A percentile compares a stretch with the other conserved stretches of the same genome.
Conservation (phyloP, 2,329 filamentous ascomycete genomes). For the Trichoderma hamatum region DNA sequence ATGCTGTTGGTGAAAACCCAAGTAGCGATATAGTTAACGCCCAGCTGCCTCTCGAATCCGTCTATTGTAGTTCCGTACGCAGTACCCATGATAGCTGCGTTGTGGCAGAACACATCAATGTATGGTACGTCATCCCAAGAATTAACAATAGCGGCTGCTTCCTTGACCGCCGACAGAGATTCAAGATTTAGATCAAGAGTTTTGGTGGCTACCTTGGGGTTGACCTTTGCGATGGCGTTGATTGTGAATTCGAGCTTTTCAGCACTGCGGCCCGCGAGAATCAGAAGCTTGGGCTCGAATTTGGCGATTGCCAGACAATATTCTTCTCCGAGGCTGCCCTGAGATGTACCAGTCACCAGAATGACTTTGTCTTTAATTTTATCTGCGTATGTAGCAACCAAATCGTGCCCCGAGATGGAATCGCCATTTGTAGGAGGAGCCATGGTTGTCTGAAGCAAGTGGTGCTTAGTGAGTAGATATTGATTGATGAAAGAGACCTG, state of each 20-base stretch:
- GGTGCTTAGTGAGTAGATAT: not conserved
- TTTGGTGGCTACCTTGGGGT: not conserved
- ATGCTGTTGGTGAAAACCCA: not conserved
- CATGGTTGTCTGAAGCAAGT: not conserved
- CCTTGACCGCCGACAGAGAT: not conserved
- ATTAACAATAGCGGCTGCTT: not conserved
- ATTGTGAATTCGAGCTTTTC: not conserved
- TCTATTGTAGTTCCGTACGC: not conserved
- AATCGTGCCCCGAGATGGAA: not conserved
- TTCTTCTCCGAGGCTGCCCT: constrained; percentile 1
- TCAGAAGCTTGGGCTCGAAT: not conserved
- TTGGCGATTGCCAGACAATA: not conserved
- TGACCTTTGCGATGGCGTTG: not conserved
- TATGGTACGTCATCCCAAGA: not conserved
- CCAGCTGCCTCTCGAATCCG: not conserved
- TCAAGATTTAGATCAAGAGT: not conserved
- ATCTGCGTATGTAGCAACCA: not conserved
- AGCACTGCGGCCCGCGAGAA: not conserved
- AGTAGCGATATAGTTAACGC: not conserved
- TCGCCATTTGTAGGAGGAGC: not conserved
- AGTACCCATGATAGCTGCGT: not conserved
- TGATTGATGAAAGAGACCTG: not conserved
- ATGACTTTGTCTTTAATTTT: not conserved
- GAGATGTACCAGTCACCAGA: not conserved
- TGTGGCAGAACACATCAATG: not conserved